These are phyloP conservation scores for Dimargaris cristalligena DNA, from an alignment of 192 early-diverging fungal species.

Conservation along the genomic window DNA sequence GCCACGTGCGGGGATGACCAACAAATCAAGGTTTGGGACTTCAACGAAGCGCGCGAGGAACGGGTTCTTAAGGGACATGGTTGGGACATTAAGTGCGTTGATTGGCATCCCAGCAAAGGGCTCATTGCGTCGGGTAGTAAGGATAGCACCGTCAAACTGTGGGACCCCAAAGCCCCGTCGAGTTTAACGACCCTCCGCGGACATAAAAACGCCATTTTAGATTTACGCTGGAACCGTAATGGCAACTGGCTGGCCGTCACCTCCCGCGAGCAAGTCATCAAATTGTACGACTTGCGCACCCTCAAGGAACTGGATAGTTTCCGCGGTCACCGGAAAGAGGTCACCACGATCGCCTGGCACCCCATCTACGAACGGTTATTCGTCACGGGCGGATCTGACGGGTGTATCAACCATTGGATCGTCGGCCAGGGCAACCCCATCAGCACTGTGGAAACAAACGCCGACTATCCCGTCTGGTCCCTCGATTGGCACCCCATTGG, in stretches of 20 bases:
- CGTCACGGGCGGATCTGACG: slow-evolving; percentile 81
- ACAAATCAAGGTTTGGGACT: slow-evolving; percentile 93
- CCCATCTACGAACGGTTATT: slow-evolving; percentile 81
- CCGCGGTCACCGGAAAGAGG: slow-evolving; percentile 74
- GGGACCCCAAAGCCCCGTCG: slow-evolving; percentile 89
- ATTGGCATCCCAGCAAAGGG: slow-evolving; percentile 93
- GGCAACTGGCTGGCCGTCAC: slow-evolving; percentile 91
- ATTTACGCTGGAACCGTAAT: slow-evolving; percentile 88
- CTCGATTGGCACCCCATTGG: slow-evolving; percentile 96
- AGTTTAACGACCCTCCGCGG: slow-evolving; percentile 77
- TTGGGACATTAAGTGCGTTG: slow-evolving; percentile 92
- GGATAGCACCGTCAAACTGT: slow-evolving; percentile 88
- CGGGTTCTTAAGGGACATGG: slow-evolving; percentile 67
- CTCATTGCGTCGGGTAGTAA: slow-evolving; percentile 87
- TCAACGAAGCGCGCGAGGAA: slow-evolving; percentile 71
- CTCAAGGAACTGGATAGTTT: slow-evolving; percentile 82
- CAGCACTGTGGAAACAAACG: slow-evolving; percentile 52
- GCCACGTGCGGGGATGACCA: slow-evolving; percentile 92
- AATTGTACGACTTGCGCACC: slow-evolving; percentile 87
- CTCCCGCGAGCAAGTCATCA: slow-evolving; percentile 75
- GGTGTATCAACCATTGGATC: slow-evolving; percentile 71
- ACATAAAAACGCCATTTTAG: slow-evolving; percentile 84
- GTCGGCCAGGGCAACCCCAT: slow-evolving; percentile 39
- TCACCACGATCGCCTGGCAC: slow-evolving; percentile 86
- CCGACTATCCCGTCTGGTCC: slow-evolving; percentile 83